Evolutionary conservation across 2,329 filamentous ascomycete species (phyloP), one percentile per base, ranked within the genome.

Genomic region (Nemania abortiva): DNA sequence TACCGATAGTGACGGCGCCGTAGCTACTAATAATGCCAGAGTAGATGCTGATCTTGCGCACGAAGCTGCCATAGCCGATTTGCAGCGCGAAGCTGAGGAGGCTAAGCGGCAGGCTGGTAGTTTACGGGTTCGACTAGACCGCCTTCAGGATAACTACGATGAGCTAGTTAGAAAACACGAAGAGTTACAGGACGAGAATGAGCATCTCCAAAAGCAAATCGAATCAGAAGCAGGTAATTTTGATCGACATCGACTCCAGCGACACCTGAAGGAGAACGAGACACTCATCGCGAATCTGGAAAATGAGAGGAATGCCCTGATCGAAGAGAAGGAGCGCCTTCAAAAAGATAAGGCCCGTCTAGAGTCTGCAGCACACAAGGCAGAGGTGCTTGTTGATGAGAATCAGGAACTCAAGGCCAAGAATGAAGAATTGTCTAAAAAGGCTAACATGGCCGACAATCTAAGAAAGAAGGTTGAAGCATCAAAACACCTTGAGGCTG

Each of bases 261-360:
- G 82, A 52, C 86, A 87, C 72, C 82, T 91, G 27, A 86, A 87
- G 49, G 89, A 93, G 74, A 89, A 92, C 74, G 90, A 93, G 77
- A 86, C 91, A 66, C 83, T 93, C 58, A 94, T 95, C 75, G 89
- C 89, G 47, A 87, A 84, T 27, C 88, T 93, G 73, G 92, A 95
- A 77, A 85, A 86, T 22, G 87, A 92, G 73, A 81, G 91, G 11
- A 87, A 91, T 65, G 83, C 86, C 37, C 79, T 85, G 69, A 81
- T 81, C 20, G 77, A 81, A 18, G 78, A 81, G 77, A 87, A 82
- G 72, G 81, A 82, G 52, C 82, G 79, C 29, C 74, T 80, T n/a
- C 56, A 75, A 15, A 76, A 76, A 68, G 76, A 78, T 50, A 77
- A 74, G 61, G 60, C 56, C 31, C 76, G 76, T 22, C 77, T 87